A percentile compares a stretch with the other conserved stretches of the same genome.
Evolutionary conservation across 2,329 filamentous ascomycete genomes (phyloP).

Genomic region (Davidsoniella australis): DNA sequence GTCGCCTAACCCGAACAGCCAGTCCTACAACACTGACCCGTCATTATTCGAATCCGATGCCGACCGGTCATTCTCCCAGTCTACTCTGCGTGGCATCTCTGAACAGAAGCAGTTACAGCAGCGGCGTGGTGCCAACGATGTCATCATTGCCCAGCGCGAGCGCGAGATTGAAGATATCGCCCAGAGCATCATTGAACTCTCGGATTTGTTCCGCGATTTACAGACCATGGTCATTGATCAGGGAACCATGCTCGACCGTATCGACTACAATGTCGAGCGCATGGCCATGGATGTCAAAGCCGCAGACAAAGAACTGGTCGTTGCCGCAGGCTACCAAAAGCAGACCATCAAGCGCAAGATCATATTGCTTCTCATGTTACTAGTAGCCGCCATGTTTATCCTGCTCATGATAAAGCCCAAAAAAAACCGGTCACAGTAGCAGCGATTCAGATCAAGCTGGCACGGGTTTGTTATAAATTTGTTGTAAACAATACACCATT

Average conservation of each 20-base stretch:
- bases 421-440: constrained; percentile 20
- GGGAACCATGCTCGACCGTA: constrained; percentile 79
- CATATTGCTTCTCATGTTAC: constrained; percentile 68
- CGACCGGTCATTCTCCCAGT: constrained; percentile 82
- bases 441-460: too few relatives aligned
- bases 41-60: constrained; percentile 86
- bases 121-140: constrained; percentile 44
- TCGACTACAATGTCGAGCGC: constrained; percentile 94
- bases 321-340: constrained; percentile 78
- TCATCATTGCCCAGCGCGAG: constrained; percentile 77
- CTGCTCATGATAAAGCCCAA: constrained; percentile 67
- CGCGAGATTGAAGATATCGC: constrained; percentile 96
- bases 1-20: constrained; percentile 24
- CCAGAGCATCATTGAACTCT: constrained; percentile 91
- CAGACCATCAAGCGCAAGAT: constrained; percentile 81
- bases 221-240: constrained; percentile 92
- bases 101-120: constrained; percentile 43
- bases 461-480: too few relatives aligned
- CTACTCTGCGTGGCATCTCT: constrained; percentile 63
- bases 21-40: constrained; percentile 45
- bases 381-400: constrained; percentile 79
- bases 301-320: constrained; percentile 79
- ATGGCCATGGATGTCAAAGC: constrained; percentile 89
- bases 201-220: constrained; percentile 90
- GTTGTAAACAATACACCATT: too few relatives aligned